phyloP scores from a whole-genome alignment of 345 rosid genomes.

The Eucalyptus tenuipes region DNA sequence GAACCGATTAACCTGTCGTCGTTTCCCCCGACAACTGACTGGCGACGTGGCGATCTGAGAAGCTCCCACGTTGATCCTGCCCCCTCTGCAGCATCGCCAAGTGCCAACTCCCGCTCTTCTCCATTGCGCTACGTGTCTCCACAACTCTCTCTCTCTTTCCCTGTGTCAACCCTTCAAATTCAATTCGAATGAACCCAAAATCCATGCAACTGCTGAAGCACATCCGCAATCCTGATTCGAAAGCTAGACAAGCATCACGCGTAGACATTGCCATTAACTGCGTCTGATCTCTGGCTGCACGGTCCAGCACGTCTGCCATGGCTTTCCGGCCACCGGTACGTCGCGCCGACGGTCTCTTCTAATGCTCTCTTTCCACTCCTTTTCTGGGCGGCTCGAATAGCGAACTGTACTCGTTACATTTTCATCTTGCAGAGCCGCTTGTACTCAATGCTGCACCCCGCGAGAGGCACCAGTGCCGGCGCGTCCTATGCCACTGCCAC shows the following conservation, averaged over 20 bases:
- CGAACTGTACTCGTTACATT: background rate
- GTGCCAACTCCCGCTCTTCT: background rate
- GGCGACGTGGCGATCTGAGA: background rate
- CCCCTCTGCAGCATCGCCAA: background rate
- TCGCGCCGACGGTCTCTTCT: background rate
- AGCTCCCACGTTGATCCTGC: background rate
- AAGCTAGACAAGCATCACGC: background rate
- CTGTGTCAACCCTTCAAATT: background rate
- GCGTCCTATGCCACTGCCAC: conserved; percentile 28
- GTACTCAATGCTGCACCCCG: conserved; percentile 6
- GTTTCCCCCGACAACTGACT: background rate
- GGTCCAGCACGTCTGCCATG: conserved; percentile 5
- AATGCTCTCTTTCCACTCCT: background rate
- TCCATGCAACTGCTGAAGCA: background rate
- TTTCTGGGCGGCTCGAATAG: background rate
- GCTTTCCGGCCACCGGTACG: conserved; percentile 29
- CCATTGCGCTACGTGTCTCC: background rate
- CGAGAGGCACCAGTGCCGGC: background rate
- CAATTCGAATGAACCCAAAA: background rate
- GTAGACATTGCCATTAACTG: background rate
- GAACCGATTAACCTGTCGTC: background rate
- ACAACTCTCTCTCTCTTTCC: background rate
- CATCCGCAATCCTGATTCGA: background rate
- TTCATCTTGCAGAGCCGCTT: conserved; percentile 11
- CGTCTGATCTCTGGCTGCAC: background rate